Evolutionary conservation across 106 monocot genomes (phyloP).

Genomic region (Agapanthus africanus): DNA sequence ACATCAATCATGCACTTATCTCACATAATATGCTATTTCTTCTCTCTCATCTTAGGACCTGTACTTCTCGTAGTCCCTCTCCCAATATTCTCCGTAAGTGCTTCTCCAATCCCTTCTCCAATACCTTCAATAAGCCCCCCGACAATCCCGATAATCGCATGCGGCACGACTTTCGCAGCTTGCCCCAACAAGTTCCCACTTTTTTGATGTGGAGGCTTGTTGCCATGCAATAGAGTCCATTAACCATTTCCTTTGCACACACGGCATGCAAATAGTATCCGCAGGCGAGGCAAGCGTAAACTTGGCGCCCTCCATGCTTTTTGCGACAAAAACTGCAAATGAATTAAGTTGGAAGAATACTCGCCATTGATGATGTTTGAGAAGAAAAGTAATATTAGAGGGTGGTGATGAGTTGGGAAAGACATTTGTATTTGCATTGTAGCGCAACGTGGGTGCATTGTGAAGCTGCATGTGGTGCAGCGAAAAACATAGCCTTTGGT

Average conservation of each 20-base stretch:
- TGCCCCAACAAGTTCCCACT: slow-evolving; percentile 20
- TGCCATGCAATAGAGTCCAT: slow-evolving; percentile 53
- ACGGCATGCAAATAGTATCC: slow-evolving; percentile 19
- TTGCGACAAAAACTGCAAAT: slow-evolving; percentile 33
- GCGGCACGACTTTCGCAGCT: slow-evolving; percentile 33
- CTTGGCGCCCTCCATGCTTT: slow-evolving; percentile 32
- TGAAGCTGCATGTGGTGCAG: slow-evolving; percentile 51
- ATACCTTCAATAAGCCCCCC: slow-evolving; percentile 68
- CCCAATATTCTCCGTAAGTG: slow-evolving; percentile 30
- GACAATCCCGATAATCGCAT: slow-evolving; percentile 37
- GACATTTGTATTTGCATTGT: slow-evolving; percentile 36
- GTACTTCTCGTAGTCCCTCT: no score
- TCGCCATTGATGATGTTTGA: background rate
- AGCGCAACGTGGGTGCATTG: slow-evolving; percentile 70
- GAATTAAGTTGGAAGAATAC: slow-evolving; percentile 9
- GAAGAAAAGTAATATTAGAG: slow-evolving; percentile 23
- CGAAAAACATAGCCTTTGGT: slow-evolving; percentile 45
- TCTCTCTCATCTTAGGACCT: slow-evolving; percentile 1
- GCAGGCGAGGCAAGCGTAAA: slow-evolving; percentile 42
- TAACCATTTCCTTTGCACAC: slow-evolving; percentile 40
- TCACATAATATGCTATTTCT: background rate
- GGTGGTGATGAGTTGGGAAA: slow-evolving; percentile 43
- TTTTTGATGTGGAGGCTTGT: slow-evolving; percentile 36
- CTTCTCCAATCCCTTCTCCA: slow-evolving; percentile 75
- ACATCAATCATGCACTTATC: no score